phyloP scores from a whole-genome alignment of 2,329 filamentous ascomycete species.

The Trichophyton benhamiae region DNA sequence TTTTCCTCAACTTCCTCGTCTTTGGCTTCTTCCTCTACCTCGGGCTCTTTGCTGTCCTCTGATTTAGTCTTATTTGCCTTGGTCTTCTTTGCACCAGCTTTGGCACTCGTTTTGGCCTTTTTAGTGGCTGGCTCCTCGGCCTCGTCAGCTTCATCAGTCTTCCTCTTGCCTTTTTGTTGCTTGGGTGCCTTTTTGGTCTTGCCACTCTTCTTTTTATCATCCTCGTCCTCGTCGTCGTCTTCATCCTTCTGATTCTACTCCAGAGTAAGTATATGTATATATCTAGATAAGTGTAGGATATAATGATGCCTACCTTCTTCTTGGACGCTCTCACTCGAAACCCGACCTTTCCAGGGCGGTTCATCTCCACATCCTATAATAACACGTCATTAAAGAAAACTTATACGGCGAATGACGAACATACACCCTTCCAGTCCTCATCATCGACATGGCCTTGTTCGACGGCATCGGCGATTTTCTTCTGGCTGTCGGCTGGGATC shows the following conservation, averaged over 20 bases:
- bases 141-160: slow-evolving; percentile 11
- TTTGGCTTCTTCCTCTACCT: slow-evolving; percentile 8
- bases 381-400: slow-evolving; percentile 8
- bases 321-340: slow-evolving; percentile 40
- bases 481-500: slow-evolving; percentile 53
- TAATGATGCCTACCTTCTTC: slow-evolving; percentile 16
- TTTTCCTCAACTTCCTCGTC: slow-evolving; percentile 7
- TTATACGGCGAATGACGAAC: slow-evolving; percentile 21
- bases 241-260: background rate
- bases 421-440: slow-evolving; percentile 79
- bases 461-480: slow-evolving; percentile 61
- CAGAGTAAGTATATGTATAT: background rate
- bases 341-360: slow-evolving; percentile 53
- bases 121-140: slow-evolving; percentile 13
- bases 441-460: slow-evolving; percentile 68
- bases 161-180: slow-evolving; percentile 25
- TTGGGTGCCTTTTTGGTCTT: slow-evolving; percentile 25
- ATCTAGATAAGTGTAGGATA: background rate
- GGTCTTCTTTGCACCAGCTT: background rate
- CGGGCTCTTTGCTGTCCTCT: slow-evolving; percentile 6
- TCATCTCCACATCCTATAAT: slow-evolving; percentile 58
- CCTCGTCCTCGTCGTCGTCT: slow-evolving; percentile 1
- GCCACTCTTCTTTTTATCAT: slow-evolving; percentile 18
- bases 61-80: slow-evolving; percentile 7
- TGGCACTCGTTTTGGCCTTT: slow-evolving; percentile 12